These are phyloP conservation scores for Metroxylon sagu DNA, from an alignment of 176 grass and related monocot genomes.

Conservation along the genomic window DNA sequence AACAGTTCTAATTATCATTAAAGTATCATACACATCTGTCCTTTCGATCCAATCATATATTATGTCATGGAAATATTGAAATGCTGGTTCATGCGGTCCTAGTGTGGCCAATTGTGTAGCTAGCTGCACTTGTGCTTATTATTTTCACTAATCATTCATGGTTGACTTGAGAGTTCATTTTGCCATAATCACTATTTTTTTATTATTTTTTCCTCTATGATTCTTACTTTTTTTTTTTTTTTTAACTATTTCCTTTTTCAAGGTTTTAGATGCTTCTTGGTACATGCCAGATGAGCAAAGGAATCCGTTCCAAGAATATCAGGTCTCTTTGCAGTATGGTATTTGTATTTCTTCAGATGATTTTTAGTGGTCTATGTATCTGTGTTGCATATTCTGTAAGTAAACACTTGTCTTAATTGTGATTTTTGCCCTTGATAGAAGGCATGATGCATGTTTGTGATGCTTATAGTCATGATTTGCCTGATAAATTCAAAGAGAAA, in stretches of 20 bases:
- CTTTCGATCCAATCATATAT: not conserved
- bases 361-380: no score
- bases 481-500: no score
- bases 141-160: no score
- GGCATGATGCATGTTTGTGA: no score
- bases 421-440: not conserved
- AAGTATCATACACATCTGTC: no score
- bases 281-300: conserved; percentile 90
- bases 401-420: not conserved
- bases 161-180: no score
- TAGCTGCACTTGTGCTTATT: not conserved
- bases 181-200: no score
- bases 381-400: no score
- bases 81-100: not conserved
- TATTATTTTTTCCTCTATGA: not conserved
- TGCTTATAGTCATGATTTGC: no score
- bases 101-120: conserved; percentile 2
- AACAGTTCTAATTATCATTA: no score
- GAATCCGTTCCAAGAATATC: conserved; percentile 91
- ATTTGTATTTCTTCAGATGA: no score
- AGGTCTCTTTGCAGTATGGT: conserved; percentile 28
- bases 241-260: conserved; percentile 9
- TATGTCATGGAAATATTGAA: not conserved
- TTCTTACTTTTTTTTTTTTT: not conserved
- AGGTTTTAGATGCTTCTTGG: conserved; percentile 98